A percentile compares a stretch with the other conserved stretches of the same genome.
Conservation (phyloP, 2,329 filamentous ascomycete species). For the Daldinia eschscholtzii region DNA sequence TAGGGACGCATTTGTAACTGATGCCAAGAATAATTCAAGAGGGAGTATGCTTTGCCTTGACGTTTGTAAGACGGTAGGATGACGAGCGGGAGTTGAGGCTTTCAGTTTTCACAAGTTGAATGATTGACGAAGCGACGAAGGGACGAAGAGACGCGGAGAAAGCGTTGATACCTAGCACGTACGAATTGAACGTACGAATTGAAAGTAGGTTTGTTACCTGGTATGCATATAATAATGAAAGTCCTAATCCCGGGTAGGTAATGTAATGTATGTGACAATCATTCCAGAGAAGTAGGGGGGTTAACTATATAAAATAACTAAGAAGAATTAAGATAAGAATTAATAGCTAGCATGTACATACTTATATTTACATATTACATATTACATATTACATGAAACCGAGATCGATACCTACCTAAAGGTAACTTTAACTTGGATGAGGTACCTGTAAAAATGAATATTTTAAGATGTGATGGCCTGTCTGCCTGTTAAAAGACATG, state of each 20-base stretch:
- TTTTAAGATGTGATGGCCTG: slow-evolving; percentile 11
- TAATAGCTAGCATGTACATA: neutral
- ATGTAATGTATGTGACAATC: neutral
- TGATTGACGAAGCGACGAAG: neutral
- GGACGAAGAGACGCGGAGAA: slow-evolving; percentile 5
- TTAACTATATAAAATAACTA: neutral
- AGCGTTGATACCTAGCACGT: neutral
- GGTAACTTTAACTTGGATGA: neutral
- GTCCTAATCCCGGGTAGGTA: too few species aligned
- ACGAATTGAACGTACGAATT: too few species aligned
- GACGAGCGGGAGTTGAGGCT: neutral
- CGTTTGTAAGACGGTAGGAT: slow-evolving; percentile 16
- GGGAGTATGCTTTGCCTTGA: slow-evolving; percentile 15
- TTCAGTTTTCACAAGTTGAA: slow-evolving; percentile 6
- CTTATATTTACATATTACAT: too few species aligned
- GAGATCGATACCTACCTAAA: neutral
- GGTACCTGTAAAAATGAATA: neutral
- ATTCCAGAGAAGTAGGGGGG: neutral
- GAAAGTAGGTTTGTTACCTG: too few species aligned
- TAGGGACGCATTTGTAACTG: neutral
- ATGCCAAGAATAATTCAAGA: slow-evolving; percentile 8
- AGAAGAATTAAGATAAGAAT: neutral
- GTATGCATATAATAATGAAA: too few species aligned
- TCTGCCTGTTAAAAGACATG: slow-evolving; percentile 1
- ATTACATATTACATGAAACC: neutral